Evolutionary conservation across 1,284 basidiomycete genomes (phyloP).

Genomic region (Volvariella surrecta): DNA sequence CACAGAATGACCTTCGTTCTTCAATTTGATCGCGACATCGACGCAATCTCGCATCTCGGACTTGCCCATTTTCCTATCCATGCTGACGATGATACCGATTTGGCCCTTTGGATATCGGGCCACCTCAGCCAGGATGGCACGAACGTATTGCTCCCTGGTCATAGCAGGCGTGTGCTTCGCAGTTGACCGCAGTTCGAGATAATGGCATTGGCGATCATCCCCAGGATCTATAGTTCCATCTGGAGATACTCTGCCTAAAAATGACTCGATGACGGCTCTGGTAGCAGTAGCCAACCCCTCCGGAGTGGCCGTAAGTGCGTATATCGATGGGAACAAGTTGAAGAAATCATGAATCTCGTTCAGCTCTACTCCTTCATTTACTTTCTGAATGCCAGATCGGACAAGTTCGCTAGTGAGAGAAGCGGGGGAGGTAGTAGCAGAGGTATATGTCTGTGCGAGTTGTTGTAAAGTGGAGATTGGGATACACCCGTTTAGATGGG

Average conservation of each 20-base stretch:
- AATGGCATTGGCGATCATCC: slow-evolving; percentile 40
- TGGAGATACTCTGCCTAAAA: slow-evolving; percentile 31
- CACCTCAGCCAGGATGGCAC: slow-evolving; percentile 58
- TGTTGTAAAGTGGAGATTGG: slow-evolving; percentile 56
- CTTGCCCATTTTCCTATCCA: slow-evolving; percentile 59
- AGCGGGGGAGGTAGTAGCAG: slow-evolving; percentile 6
- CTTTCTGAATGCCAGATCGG: slow-evolving; percentile 32
- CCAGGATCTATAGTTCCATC: no score
- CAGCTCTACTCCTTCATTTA: slow-evolving; percentile 45
- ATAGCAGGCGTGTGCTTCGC: slow-evolving; percentile 50
- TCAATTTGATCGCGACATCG: slow-evolving; percentile 46
- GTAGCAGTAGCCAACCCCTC: slow-evolving; percentile 44
- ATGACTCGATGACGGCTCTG: slow-evolving; percentile 51
- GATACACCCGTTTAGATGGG: slow-evolving; percentile 78
- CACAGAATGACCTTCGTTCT: slow-evolving; percentile 47
- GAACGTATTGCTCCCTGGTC: slow-evolving; percentile 50
- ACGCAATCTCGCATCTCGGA: slow-evolving; percentile 46
- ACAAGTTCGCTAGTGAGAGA: slow-evolving; percentile 24
- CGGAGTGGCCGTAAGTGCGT: slow-evolving; percentile 60
- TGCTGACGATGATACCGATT: slow-evolving; percentile 60
- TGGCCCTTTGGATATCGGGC: slow-evolving; percentile 40
- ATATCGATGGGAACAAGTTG: slow-evolving; percentile 66
- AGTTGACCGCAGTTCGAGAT: slow-evolving; percentile 70
- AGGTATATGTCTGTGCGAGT: slow-evolving; percentile 44
- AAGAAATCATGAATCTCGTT: slow-evolving; percentile 64